These are phyloP conservation scores for Eucalyptus pauciflora DNA, from an alignment of 345 rosid species.

Conservation along the genomic window DNA sequence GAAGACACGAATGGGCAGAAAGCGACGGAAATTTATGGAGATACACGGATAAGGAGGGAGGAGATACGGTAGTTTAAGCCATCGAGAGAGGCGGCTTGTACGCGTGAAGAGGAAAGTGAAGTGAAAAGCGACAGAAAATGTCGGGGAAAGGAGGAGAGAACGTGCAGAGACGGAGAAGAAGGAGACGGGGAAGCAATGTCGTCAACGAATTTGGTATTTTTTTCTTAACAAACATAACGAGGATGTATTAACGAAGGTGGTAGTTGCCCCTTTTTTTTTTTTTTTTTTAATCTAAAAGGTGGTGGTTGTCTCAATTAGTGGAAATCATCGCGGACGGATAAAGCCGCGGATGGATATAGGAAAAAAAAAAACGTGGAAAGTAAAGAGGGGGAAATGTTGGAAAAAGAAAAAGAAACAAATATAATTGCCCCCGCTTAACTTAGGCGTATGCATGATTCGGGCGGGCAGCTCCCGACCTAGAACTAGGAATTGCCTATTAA, in stretches of 20 bases:
- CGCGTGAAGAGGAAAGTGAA: background rate
- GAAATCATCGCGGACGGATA: background rate
- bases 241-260: background rate
- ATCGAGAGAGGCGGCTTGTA: background rate
- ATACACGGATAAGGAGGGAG: background rate
- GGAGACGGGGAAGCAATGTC: background rate
- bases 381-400: background rate
- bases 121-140: background rate
- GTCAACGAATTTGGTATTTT: background rate
- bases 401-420: background rate
- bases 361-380: background rate
- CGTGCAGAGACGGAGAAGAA: background rate
- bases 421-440: background rate
- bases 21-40: background rate
- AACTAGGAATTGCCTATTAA: fast-evolving
- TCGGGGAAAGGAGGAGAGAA: background rate
- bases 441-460: too few species aligned
- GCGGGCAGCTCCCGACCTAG: too few species aligned
- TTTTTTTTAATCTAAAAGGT: too few species aligned
- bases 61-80: background rate
- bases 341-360: background rate
- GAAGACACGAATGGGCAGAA: background rate
- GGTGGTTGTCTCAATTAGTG: background rate
- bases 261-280: background rate
- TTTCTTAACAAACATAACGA: background rate